Percentiles rank a stretch among this genome's conserved stretches.
phyloP scores from a whole-genome alignment of 202 grass and related monocot genomes.

The Dendrocalamus latiflorus region DNA sequence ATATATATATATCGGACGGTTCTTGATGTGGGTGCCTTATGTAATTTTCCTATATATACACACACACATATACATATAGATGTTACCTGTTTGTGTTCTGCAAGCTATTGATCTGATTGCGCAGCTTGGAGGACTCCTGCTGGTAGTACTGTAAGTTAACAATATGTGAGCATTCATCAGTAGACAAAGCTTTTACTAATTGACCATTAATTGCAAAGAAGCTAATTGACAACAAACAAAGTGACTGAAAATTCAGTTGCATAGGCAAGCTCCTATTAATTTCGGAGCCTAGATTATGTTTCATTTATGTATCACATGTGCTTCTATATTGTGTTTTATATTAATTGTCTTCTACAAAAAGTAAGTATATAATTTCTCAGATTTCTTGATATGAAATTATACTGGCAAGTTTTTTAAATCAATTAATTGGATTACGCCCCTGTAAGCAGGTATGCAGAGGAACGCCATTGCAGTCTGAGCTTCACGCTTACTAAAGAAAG shows the following conservation, averaged over 20 bases:
- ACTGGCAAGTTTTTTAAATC: not conserved
- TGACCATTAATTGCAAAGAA: not conserved
- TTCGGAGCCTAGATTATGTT: not conserved
- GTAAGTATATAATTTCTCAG: not conserved
- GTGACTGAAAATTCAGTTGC: not conserved
- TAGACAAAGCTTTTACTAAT: not conserved
- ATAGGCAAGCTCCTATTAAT: not conserved
- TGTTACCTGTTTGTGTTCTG: slow-evolving; percentile 77
- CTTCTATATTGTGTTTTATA: not conserved
- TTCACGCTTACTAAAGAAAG: not conserved
- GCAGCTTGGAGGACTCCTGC: slow-evolving; percentile 80
- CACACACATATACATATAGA: too few relatives aligned
- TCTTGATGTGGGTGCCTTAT: too few relatives aligned
- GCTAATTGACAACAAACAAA: not conserved
- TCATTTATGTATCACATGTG: not conserved
- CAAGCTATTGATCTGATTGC: slow-evolving; percentile 52
- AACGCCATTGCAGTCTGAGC: not conserved
- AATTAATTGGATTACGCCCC: not conserved
- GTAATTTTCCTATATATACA: too few relatives aligned
- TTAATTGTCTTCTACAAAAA: not conserved
- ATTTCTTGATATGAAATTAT: not conserved
- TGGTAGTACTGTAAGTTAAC: slow-evolving; percentile 65
- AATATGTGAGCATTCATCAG: not conserved
- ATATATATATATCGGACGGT: too few relatives aligned
- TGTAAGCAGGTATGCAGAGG: not conserved